phyloP scores from a whole-genome alignment of 176 grass and related monocot species.

The Oryza meyeriana region DNA sequence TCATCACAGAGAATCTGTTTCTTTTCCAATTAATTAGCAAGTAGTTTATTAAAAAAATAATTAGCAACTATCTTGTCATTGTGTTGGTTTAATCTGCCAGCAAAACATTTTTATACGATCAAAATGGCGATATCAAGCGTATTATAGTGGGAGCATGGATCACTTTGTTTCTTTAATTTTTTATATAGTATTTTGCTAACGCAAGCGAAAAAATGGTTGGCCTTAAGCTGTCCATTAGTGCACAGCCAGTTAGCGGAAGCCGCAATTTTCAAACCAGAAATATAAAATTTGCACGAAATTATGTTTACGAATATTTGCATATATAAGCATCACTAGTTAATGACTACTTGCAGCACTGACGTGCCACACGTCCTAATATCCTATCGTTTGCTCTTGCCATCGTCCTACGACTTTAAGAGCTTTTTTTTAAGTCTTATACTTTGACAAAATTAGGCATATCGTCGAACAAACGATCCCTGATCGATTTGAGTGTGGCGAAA shows the following conservation, averaged over 20 bases:
- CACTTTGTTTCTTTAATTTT: neutral
- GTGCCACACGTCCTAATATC: constrained; percentile 19
- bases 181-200: constrained; percentile 4
- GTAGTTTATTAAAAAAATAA: neutral
- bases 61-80: neutral
- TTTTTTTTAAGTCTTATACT: neutral
- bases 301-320: constrained; percentile 10
- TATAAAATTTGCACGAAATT: constrained; percentile 10
- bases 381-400: neutral
- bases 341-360: constrained; percentile 22
- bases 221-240: constrained; percentile 23
- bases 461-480: constrained; percentile 13
- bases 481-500: constrained; percentile 27
- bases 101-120: neutral
- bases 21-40: constrained; percentile 16
- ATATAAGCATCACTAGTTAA: neutral
- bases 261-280: neutral
- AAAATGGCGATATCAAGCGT: neutral
- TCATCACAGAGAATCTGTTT: neutral
- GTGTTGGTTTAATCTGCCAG: neutral
- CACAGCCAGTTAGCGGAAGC: neutral
- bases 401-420: constrained; percentile 23
- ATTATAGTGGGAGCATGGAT: neutral
- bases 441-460: constrained; percentile 34
- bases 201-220: constrained; percentile 25